Conservation (phyloP, 306 rosid species). For the Echinosophora koreensis region DNA sequence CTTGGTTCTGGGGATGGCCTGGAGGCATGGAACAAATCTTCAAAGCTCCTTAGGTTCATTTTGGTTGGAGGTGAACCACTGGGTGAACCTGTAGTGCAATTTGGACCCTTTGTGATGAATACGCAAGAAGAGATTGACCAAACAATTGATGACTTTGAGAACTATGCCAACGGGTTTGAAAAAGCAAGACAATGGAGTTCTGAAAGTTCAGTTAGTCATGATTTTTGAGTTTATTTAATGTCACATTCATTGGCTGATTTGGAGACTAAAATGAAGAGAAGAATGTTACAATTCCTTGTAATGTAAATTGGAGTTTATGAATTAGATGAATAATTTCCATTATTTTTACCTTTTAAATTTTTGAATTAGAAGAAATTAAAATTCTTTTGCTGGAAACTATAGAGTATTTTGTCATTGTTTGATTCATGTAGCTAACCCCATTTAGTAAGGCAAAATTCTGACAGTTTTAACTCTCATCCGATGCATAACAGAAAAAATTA, state of each 20-base stretch:
- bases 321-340: conserved; percentile 32
- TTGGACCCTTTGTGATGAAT: conserved; percentile 99
- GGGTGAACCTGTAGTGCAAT: conserved; percentile 80
- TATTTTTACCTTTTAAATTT: not conserved
- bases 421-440: too few species aligned
- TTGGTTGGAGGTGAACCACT: conserved; percentile 89
- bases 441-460: not conserved
- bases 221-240: conserved; percentile 37
- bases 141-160: conserved; percentile 89
- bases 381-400: too few species aligned
- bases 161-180: conserved; percentile 86
- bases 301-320: conserved; percentile 37
- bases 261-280: not conserved
- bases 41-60: conserved; percentile 74
- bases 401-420: too few species aligned
- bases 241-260: conserved; percentile 33
- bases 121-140: conserved; percentile 87
- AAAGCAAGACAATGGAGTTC: conserved; percentile 95
- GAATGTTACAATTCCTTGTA: not conserved
- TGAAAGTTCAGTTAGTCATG: conserved; percentile 58
- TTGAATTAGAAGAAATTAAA: too few species aligned
- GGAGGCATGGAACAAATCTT: conserved; percentile 86
- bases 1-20: conserved; percentile 83
- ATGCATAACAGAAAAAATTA: not conserved
- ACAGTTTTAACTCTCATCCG: not conserved